phyloP scores from a whole-genome alignment of 1,139 yeast genomes.

The Pichia kudriavzevii region DNA sequence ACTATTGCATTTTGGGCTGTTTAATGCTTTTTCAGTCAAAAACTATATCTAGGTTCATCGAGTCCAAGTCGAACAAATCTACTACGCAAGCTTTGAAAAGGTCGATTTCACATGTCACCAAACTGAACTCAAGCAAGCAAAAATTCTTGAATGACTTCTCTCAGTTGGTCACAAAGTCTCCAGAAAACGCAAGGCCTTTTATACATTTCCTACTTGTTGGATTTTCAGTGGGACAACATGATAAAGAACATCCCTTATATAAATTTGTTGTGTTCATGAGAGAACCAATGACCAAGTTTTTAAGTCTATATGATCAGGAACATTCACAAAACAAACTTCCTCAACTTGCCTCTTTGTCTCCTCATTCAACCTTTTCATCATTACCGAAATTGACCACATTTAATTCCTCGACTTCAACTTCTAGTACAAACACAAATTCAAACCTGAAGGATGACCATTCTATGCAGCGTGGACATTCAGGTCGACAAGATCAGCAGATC shows the following conservation, averaged over 20 bases:
- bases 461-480: too few species aligned
- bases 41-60: conserved; percentile 19
- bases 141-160: conserved; percentile 21
- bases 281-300: conserved; percentile 21
- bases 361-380: conserved; percentile 4
- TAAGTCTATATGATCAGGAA: too few species aligned
- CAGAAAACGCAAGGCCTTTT: conserved; percentile 25
- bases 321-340: too few species aligned
- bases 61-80: conserved; percentile 17
- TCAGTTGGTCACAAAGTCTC: conserved; percentile 19
- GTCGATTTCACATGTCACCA: conserved; percentile 17
- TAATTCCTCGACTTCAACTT: conserved; percentile 6
- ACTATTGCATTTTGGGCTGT: conserved; percentile 20
- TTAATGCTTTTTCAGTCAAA: conserved; percentile 21
- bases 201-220: conserved; percentile 31
- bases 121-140: conserved; percentile 17
- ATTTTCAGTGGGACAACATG: conserved; percentile 17
- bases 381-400: conserved; percentile 14
- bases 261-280: conserved; percentile 30
- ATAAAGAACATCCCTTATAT: conserved; percentile 38
- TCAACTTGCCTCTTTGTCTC: background rate
- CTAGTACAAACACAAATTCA: too few species aligned
- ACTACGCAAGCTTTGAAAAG: conserved; percentile 21
- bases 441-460: too few species aligned
- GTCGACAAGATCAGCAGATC: too few species aligned